Conservation (phyloP, 2,329 filamentous ascomycete genomes). For the Penicillium crustosum region DNA sequence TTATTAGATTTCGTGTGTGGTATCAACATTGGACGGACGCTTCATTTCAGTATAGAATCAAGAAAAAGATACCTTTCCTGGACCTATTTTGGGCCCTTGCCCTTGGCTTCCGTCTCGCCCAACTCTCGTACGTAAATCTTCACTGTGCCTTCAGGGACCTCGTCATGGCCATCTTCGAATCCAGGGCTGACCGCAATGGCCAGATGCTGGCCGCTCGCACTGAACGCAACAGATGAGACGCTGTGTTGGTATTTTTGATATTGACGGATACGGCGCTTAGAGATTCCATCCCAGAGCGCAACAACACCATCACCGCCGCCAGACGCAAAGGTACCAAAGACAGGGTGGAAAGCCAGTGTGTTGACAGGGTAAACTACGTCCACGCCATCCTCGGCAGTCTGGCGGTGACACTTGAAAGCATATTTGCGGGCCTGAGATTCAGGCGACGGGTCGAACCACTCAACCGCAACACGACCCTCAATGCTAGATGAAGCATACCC, state of each 20-base stretch:
- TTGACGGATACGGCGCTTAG: slow-evolving; percentile 84
- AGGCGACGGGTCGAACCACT: slow-evolving; percentile 91
- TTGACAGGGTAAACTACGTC: slow-evolving; percentile 93
- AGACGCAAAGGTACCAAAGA: slow-evolving; percentile 80
- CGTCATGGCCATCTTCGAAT: slow-evolving; percentile 83
- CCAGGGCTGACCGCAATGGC: slow-evolving; percentile 81
- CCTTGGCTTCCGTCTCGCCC: slow-evolving; percentile 82
- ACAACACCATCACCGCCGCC: slow-evolving; percentile 89
- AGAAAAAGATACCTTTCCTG: slow-evolving; percentile 8
- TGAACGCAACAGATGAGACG: slow-evolving; percentile 76
- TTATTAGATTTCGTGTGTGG: slow-evolving; percentile 20
- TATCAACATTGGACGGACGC: slow-evolving; percentile 18
- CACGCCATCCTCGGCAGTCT: slow-evolving; percentile 60
- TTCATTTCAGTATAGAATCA: slow-evolving; percentile 13
- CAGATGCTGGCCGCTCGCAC: slow-evolving; percentile 71
- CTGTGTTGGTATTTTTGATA: slow-evolving; percentile 82
- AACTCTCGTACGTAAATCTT: slow-evolving; percentile 81
- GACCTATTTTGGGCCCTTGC: slow-evolving; percentile 68
- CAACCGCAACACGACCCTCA: slow-evolving; percentile 91
- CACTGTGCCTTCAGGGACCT: slow-evolving; percentile 68
- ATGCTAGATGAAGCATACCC: slow-evolving; percentile 92
- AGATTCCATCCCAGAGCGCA: slow-evolving; percentile 88
- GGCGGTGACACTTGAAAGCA: slow-evolving; percentile 97
- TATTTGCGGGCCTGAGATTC: slow-evolving; percentile 92
- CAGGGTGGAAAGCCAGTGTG: slow-evolving; percentile 81